Percentiles rank a stretch among this genome's conserved stretches.
These are phyloP conservation scores for Candida broadrunensis DNA, from an alignment of 805 yeast genomes.

Conservation along the genomic window DNA sequence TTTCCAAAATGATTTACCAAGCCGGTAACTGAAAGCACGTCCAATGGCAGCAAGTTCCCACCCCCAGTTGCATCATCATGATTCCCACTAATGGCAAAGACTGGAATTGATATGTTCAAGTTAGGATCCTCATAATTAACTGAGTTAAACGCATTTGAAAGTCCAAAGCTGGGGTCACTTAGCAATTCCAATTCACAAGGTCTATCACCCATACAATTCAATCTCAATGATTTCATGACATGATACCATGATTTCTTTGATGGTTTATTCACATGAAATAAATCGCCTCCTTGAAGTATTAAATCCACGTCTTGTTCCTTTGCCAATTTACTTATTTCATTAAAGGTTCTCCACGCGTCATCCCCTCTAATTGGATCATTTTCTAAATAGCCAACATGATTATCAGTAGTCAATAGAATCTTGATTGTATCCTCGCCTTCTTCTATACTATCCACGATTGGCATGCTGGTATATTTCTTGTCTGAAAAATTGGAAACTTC, in stretches of 20 bases:
- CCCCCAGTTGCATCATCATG: slow-evolving; percentile 97
- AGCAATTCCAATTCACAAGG: slow-evolving; percentile 84
- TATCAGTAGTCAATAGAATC: slow-evolving; percentile 86
- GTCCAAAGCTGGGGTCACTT: slow-evolving; percentile 68
- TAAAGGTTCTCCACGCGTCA: slow-evolving; percentile 85
- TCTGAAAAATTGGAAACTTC: too few relatives aligned
- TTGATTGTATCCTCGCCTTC: slow-evolving; percentile 67
- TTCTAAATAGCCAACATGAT: slow-evolving; percentile 93
- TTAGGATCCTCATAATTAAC: slow-evolving; percentile 92
- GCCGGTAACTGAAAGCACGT: slow-evolving; percentile 77
- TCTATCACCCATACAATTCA: slow-evolving; percentile 75
- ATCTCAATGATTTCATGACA: slow-evolving; percentile 68
- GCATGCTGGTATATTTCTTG: not conserved
- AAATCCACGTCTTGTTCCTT: slow-evolving; percentile 71
- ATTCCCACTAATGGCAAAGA: slow-evolving; percentile 91
- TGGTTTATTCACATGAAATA: slow-evolving; percentile 89
- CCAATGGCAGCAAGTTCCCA: slow-evolving; percentile 79
- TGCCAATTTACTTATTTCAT: slow-evolving; percentile 78
- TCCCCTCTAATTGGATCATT: slow-evolving; percentile 86
- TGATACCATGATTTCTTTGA: slow-evolving; percentile 81
- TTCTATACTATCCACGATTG: slow-evolving; percentile 35
- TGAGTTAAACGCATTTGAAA: slow-evolving; percentile 60
- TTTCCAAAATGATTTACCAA: slow-evolving; percentile 87
- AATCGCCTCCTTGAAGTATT: slow-evolving; percentile 89
- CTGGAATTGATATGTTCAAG: slow-evolving; percentile 81